Conservation (phyloP, 2,329 filamentous ascomycete species). For the Epichloe gansuensis region DNA sequence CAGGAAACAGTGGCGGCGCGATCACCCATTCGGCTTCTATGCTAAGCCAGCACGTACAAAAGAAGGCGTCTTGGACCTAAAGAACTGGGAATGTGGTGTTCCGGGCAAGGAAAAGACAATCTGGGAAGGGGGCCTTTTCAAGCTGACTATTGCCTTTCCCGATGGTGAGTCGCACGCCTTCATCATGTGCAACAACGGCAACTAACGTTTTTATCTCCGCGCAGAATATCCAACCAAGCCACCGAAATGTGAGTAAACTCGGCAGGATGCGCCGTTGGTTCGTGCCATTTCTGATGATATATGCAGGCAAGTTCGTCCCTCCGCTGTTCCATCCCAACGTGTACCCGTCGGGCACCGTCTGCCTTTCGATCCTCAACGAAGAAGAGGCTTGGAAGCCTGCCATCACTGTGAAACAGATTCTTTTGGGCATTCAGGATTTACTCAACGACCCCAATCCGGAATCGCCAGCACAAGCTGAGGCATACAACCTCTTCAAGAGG, state of each 20-base stretch:
- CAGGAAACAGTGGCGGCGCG: constrained; percentile 92
- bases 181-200: not conserved
- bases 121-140: constrained; percentile 97
- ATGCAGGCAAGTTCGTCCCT: constrained; percentile 81
- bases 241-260: constrained; percentile 71
- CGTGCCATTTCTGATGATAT: not conserved
- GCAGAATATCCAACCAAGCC: constrained; percentile 96
- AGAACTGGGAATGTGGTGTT: constrained; percentile 93
- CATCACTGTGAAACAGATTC: constrained; percentile 96
- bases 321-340: constrained; percentile 98
- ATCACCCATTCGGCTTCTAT: constrained; percentile 96
- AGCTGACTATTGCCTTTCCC: constrained; percentile 83
- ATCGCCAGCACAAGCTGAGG: constrained; percentile 90
- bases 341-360: constrained; percentile 95
- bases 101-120: constrained; percentile 94
- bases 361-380: constrained; percentile 92
- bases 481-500: constrained; percentile 93
- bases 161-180: constrained; percentile 53
- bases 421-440: constrained; percentile 89
- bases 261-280: not conserved
- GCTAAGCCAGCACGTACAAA: constrained; percentile 74
- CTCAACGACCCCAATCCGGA: constrained; percentile 96
- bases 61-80: constrained; percentile 76
- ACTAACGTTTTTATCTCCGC: not conserved
- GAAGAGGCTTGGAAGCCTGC: constrained; percentile 98